phyloP scores from a whole-genome alignment of 2,329 filamentous ascomycete species.

The Pestalotiopsis fici region DNA sequence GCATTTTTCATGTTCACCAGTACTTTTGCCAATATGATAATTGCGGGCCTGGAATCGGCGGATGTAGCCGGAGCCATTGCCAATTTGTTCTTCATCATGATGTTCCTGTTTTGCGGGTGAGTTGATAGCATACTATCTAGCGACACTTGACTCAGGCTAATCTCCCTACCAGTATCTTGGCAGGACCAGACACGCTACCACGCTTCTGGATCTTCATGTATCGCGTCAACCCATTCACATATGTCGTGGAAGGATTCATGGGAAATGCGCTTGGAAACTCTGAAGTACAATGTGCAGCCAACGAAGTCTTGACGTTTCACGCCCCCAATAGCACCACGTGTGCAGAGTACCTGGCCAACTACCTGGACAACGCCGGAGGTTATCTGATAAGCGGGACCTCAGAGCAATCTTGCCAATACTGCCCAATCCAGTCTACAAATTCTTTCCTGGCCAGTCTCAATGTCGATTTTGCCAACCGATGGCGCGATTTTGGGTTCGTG shows the following conservation, averaged over 20 bases:
- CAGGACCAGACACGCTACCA: slow-evolving; percentile 59
- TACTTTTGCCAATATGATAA: slow-evolving; percentile 78
- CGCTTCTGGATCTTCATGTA: slow-evolving; percentile 75
- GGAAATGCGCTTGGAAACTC: slow-evolving; percentile 64
- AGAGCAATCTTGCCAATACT: slow-evolving; percentile 45
- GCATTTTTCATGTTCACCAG: slow-evolving; percentile 78
- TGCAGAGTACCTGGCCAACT: slow-evolving; percentile 51
- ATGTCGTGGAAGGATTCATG: slow-evolving; percentile 68
- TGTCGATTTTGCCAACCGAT: slow-evolving; percentile 43
- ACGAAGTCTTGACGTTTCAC: slow-evolving; percentile 65
- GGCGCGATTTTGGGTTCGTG: not conserved
- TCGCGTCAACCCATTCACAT: slow-evolving; percentile 72
- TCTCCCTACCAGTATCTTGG: slow-evolving; percentile 55
- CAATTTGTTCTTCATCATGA: slow-evolving; percentile 72
- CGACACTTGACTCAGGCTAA: not conserved
- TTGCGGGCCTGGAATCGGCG: slow-evolving; percentile 73
- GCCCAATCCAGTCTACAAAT: slow-evolving; percentile 36
- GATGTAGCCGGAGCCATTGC: slow-evolving; percentile 77
- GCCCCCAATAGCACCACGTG: slow-evolving; percentile 58
- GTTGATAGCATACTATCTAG: not conserved
- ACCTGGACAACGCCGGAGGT: slow-evolving; percentile 49
- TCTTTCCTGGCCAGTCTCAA: slow-evolving; percentile 35
- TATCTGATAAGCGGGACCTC: slow-evolving; percentile 43
- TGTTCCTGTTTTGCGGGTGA: slow-evolving; percentile 63
- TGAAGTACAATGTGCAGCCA: slow-evolving; percentile 58